phyloP scores from a whole-genome alignment of 305 asterid genomes.

The Fraxinus velutina region DNA sequence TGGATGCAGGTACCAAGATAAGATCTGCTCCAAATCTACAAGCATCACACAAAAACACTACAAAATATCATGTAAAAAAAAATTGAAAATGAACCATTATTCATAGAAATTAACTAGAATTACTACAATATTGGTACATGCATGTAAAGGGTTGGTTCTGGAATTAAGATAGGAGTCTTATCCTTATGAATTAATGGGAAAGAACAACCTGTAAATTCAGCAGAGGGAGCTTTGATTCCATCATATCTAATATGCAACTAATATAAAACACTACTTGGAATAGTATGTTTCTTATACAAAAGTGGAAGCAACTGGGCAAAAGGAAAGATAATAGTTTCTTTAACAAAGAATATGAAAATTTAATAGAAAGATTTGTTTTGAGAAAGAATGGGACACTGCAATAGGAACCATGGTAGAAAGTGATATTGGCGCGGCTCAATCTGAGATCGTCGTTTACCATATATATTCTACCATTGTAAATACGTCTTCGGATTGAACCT shows the following conservation, averaged over 20 bases:
- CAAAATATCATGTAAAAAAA: background rate
- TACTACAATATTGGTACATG: background rate
- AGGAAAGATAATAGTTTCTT: background rate
- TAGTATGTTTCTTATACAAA: background rate
- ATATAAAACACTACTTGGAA: background rate
- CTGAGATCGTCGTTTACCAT: slow-evolving; percentile 47
- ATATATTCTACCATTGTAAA: slow-evolving; percentile 26
- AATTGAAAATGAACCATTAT: background rate
- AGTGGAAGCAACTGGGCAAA: background rate
- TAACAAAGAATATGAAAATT: background rate
- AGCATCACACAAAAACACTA: background rate
- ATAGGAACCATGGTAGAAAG: slow-evolving; percentile 15
- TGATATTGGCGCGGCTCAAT: slow-evolving; percentile 70
- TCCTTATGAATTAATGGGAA: background rate
- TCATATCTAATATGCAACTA: background rate
- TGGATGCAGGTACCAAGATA: background rate
- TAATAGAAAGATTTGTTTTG: background rate
- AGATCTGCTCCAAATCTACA: background rate
- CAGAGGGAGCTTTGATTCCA: background rate
- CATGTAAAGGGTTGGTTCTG: background rate
- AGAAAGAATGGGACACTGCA: background rate
- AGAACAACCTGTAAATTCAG: background rate
- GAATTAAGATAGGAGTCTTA: background rate
- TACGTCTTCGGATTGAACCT: slow-evolving; percentile 89
- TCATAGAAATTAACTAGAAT: background rate